Percentiles rank a stretch among this genome's conserved stretches.
These are phyloP conservation scores for Vitis rotundifolia DNA, from an alignment of 164 flowering plant genomes.

Conservation along the genomic window DNA sequence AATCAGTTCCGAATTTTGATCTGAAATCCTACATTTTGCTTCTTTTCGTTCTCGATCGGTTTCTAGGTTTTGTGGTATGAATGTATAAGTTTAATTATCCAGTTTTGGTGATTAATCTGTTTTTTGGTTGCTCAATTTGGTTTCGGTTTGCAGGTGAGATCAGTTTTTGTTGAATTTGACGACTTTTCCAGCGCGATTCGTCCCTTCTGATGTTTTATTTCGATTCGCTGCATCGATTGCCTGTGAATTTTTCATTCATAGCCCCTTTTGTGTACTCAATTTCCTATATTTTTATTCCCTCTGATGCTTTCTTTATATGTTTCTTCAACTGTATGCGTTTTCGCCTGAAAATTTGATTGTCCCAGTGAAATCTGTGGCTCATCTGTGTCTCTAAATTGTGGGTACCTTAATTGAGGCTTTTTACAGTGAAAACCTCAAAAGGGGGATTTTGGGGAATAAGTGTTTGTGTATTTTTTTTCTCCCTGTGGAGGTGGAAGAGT, in stretches of 20 bases:
- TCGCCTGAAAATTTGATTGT: slow-evolving; percentile 55
- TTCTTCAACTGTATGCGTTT: slow-evolving; percentile 57
- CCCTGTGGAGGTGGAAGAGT: background rate
- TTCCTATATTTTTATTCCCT: slow-evolving; percentile 41
- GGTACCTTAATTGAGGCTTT: too few species aligned
- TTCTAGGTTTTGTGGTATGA: background rate
- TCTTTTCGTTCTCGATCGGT: background rate
- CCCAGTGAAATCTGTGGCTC: too few species aligned
- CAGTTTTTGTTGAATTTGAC: background rate
- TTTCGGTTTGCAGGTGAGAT: slow-evolving; percentile 6
- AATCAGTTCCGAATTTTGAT: background rate
- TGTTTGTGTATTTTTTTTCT: background rate
- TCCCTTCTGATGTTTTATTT: slow-evolving; percentile 55
- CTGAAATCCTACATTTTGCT: slow-evolving; percentile 4
- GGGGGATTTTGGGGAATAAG: background rate
- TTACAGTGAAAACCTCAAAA: background rate
- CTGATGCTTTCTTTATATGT: slow-evolving; percentile 49
- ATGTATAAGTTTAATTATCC: background rate
- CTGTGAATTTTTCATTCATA: slow-evolving; percentile 31
- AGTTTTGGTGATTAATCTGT: background rate
- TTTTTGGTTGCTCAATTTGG: background rate
- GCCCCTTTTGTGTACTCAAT: slow-evolving; percentile 39
- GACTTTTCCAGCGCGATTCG: background rate
- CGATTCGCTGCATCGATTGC: slow-evolving; percentile 23
- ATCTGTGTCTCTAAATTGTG: too few species aligned